A percentile compares a stretch with the other conserved stretches of the same genome.
These are phyloP conservation scores for Lyophyllum decastes DNA, from an alignment of 768 basidiomycete genomes.

Conservation along the genomic window DNA sequence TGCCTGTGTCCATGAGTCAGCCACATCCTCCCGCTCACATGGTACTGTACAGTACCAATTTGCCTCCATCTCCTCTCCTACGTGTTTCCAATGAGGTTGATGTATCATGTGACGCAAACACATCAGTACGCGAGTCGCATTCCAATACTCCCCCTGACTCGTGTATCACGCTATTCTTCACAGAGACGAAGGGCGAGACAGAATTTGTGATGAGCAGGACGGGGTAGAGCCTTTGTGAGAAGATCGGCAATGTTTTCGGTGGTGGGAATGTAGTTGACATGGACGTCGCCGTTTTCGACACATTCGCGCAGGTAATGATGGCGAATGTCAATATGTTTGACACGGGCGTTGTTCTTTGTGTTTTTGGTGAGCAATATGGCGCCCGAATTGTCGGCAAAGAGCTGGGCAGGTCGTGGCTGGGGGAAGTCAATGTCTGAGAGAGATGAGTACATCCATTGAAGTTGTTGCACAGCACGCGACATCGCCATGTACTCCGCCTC, in stretches of 20 bases:
- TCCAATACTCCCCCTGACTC: slow-evolving; percentile 3
- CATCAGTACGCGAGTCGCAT: background rate
- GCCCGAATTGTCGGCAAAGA: slow-evolving; percentile 33
- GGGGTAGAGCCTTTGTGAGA: slow-evolving; percentile 37
- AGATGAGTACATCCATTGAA: slow-evolving; percentile 30
- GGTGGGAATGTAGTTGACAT: slow-evolving; percentile 24
- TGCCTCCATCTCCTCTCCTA: too few relatives aligned
- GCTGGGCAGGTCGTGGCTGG: slow-evolving; percentile 11
- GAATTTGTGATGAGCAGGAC: too few relatives aligned
- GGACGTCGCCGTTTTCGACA: slow-evolving; percentile 13
- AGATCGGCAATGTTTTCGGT: slow-evolving; percentile 36
- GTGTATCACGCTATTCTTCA: background rate
- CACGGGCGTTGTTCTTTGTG: too few relatives aligned
- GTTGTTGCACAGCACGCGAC: slow-evolving; percentile 27
- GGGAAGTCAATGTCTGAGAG: slow-evolving; percentile 24
- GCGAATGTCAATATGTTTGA: too few relatives aligned
- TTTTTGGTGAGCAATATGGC: too few relatives aligned
- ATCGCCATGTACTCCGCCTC: slow-evolving; percentile 29
- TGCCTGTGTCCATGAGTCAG: too few relatives aligned
- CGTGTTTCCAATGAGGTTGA: too few relatives aligned
- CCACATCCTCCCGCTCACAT: too few relatives aligned
- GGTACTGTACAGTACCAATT: too few relatives aligned
- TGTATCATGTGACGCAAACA: too few relatives aligned
- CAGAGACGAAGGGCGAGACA: background rate
- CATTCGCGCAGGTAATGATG: slow-evolving; percentile 23